phyloP scores from a whole-genome alignment of 106 monocot genomes.

The Apostasia shenzhenica region DNA sequence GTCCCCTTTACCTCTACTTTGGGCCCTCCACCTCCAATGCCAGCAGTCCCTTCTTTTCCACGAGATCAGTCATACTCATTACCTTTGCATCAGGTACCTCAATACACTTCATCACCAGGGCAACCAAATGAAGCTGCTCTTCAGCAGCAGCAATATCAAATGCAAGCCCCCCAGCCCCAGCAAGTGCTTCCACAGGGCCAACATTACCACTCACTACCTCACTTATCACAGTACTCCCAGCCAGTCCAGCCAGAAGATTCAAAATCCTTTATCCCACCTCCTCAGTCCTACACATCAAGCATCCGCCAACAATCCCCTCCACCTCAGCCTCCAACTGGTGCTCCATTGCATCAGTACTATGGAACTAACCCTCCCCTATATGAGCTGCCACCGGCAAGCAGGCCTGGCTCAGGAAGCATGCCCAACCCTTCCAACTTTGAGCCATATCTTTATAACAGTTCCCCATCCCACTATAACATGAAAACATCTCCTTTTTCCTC shows the following conservation, averaged over 20 bases:
- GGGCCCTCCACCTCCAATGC: slow-evolving; percentile 23
- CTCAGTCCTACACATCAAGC: slow-evolving; percentile 30
- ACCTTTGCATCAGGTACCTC: slow-evolving; percentile 14
- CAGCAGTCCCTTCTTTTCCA: slow-evolving; percentile 33
- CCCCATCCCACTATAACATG: slow-evolving; percentile 39
- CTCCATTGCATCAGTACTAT: slow-evolving; percentile 39
- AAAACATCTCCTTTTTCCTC: slow-evolving; percentile 31
- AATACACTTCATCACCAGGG: slow-evolving; percentile 7
- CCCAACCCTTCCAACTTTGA: slow-evolving; percentile 41
- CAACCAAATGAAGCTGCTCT: slow-evolving; percentile 20
- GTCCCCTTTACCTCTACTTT: slow-evolving; percentile 9
- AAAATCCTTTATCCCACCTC: slow-evolving; percentile 22
- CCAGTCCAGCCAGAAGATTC: slow-evolving; percentile 28
- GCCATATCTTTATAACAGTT: slow-evolving; percentile 38
- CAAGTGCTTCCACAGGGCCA: slow-evolving; percentile 15
- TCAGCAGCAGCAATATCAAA: slow-evolving; percentile 16
- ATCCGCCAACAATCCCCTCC: slow-evolving; percentile 31
- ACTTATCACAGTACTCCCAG: slow-evolving; percentile 40
- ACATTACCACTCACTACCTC: slow-evolving; percentile 29
- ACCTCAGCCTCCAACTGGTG: slow-evolving; percentile 24
- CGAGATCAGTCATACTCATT: slow-evolving; percentile 27
- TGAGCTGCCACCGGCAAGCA: slow-evolving; percentile 32
- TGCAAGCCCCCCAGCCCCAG: slow-evolving; percentile 17
- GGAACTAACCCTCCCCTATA: slow-evolving; percentile 26
- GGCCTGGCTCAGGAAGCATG: slow-evolving; percentile 27